Base-by-base conservation (phyloP, 164 flowering plant genomes). In the Chimonanthus praecox region DNA sequence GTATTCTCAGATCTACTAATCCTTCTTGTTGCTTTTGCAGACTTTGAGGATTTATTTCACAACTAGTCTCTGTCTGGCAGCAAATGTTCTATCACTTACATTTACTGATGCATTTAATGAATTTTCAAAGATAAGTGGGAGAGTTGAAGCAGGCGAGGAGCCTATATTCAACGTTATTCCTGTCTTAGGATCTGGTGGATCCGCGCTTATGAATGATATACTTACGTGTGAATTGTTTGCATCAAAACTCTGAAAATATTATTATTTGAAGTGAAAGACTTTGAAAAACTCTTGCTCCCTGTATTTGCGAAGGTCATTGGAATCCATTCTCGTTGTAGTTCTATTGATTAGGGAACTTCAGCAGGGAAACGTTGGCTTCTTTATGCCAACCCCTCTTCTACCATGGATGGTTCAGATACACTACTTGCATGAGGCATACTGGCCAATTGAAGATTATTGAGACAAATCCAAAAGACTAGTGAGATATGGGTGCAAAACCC, bases 201-300 rank as follows among this genome's bases (percentile, higher is more conserved):
- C 89, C 48, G 81, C 92, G 8, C 75, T 86, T 63, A 80, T 89
- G 83, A 84, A 84, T 76, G 89, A 90, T 74, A 33, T 90, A 58
- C 74, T 93, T 77, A 87, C 97, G 5, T 90, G 98, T 71, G 98
- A 95, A 77, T 74, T 93, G 62, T 85, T 95, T 71, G 92, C 98
- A 46, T 68, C 84, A 16, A 82, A 80, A 51, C 64, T 61, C 43
- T 79, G 77, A 81, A 49, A 18, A 64, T 54, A 20, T 46, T 67
- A 33, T 1, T 33, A 33, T 33, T 33, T 33, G 33, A 33, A 33
- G 0, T 33, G 33, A 33, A 33, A 33, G 2, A 33, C 33, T 33
- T 33, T 79, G 77, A 81, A 47, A 45, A 33, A 51, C 67, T 21
- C 58, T 67, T 8, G 5, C 20, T n/a, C 20, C 66, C 16, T 11